Percentiles rank a stretch among this genome's conserved stretches.
Evolutionary conservation across 2,329 filamentous ascomycete genomes (phyloP).

Genomic region (Rutstroemia sp.): DNA sequence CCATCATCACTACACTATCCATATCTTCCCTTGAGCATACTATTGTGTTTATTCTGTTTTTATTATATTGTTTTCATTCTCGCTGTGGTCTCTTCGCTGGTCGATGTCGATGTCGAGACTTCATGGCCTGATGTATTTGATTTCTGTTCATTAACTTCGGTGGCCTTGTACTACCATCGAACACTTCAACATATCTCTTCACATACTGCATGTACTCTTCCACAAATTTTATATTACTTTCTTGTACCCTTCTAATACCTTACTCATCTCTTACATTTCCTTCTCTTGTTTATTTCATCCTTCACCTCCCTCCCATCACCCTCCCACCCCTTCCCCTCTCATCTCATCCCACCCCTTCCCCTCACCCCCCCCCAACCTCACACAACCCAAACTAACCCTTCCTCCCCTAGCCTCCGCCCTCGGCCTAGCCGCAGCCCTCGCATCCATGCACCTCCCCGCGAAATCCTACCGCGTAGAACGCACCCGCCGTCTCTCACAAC

Average conservation of each 20-base stretch:
- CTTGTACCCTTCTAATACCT: not conserved
- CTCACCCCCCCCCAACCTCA: not conserved
- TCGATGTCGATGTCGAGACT: no score
- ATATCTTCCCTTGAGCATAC: no score
- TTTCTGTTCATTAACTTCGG: not conserved
- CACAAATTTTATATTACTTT: no score
- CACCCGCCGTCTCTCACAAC: conserved; percentile 3
- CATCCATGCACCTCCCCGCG: conserved; percentile 7
- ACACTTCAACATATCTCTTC: not conserved
- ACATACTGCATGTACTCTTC: not conserved
- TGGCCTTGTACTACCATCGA: not conserved
- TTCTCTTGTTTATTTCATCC: not conserved
- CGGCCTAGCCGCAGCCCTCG: conserved; percentile 3
- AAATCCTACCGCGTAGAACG: conserved; percentile 7
- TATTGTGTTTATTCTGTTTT: no score
- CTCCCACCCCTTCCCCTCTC: not conserved
- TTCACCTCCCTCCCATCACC: no score
- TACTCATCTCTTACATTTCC: not conserved
- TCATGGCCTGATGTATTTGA: no score
- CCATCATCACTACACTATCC: not conserved
- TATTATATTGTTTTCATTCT: no score
- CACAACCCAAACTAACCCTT: not conserved
- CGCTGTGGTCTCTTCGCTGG: no score
- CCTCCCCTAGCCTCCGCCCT: not conserved
- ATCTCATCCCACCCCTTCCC: not conserved